phyloP scores from a whole-genome alignment of 768 basidiomycete genomes.

The Xerocomellus chrysenteron region DNA sequence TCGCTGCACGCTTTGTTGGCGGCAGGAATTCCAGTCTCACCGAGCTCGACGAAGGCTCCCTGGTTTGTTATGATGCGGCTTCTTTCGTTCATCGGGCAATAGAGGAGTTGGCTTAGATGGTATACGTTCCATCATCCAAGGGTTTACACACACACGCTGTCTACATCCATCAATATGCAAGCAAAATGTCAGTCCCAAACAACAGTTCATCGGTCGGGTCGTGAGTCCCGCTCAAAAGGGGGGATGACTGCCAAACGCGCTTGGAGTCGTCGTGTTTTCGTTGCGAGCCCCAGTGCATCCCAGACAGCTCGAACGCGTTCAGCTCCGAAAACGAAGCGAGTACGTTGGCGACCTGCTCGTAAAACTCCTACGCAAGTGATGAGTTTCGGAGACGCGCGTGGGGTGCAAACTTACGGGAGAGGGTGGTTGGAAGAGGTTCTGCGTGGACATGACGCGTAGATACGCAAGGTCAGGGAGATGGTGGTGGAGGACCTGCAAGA shows the following conservation, averaged over 20 bases:
- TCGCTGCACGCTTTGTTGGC: constrained; percentile 62
- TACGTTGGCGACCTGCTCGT: constrained; percentile 55
- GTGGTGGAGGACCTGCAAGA: constrained; percentile 54
- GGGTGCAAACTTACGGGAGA: constrained; percentile 39
- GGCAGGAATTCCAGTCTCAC: constrained; percentile 35
- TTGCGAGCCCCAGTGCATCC: constrained; percentile 72
- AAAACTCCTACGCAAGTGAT: constrained; percentile 49
- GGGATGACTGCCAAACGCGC: constrained; percentile 54
- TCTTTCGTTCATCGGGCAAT: constrained; percentile 50
- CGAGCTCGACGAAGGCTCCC: constrained; percentile 38
- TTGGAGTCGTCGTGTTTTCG: constrained; percentile 42
- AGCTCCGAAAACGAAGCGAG: constrained; percentile 62
- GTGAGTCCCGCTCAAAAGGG: constrained; percentile 35
- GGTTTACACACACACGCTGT: constrained; percentile 13
- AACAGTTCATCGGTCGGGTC: constrained; percentile 33
- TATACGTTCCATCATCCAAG: constrained; percentile 4
- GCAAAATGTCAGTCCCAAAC: constrained; percentile 28
- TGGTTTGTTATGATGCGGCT: constrained; percentile 47
- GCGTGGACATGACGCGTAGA: constrained; percentile 63
- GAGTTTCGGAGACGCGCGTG: background rate
- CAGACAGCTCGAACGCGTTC: constrained; percentile 68
- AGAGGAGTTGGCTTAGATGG: constrained; percentile 35
- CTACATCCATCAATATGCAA: constrained; percentile 31
- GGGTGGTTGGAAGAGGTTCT: constrained; percentile 48
- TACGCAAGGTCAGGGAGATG: constrained; percentile 62